Evolutionary conservation across 2,329 filamentous ascomycete species (phyloP), one percentile per base, ranked within the genome.

Genomic region (Massarina eburnea): DNA sequence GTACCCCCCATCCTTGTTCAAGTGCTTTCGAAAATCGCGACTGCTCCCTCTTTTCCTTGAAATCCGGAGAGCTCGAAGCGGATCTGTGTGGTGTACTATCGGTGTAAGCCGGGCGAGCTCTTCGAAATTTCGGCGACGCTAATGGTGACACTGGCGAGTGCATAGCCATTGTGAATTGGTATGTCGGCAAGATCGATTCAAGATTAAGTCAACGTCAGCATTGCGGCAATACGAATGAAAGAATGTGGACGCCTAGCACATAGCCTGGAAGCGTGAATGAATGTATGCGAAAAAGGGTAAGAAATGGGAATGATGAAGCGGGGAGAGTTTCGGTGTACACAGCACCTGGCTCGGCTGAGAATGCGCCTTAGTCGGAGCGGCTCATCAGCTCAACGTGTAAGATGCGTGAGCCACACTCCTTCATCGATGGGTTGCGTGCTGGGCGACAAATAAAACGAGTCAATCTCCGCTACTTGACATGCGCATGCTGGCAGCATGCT

Each of bases 1-100:
- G 57, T 15, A 67, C 64, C 2, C 59, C 58, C 12, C 62, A 45
- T n/a, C 61, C 61, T 8, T 55, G 48, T 15, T 57, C 57, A 8
- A 55, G 39, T 17, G 45, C 32, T 33, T 59, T 52, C 30, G 52
- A 45, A 35, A 54, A 61, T 34, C 49, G 53, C 2, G 58, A 49
- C n/a, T 45, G n/a, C n/a, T n/a, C 46, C 30, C 46, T 51, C 9
- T 56, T 43, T 41, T 33, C 41, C 15, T 42, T 52, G 3, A 37
- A 26, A 1, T 55, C 38, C 32, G 37, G 32, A n/a, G 43, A 50
- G 6, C 55, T 54, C 46, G 58, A 46, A n/a, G 41, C 38, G 43
- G 55, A 61, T 29, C 55, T 45, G 22, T 49, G 41, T 7, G 55
- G 48, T 22, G 58, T 33, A 8, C 56, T 43, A 34, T 37, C 22